Evolutionary conservation across 2,329 filamentous ascomycete genomes (phyloP), one percentile per base, ranked within the genome.

Genomic region (Huntiella savannae): DNA sequence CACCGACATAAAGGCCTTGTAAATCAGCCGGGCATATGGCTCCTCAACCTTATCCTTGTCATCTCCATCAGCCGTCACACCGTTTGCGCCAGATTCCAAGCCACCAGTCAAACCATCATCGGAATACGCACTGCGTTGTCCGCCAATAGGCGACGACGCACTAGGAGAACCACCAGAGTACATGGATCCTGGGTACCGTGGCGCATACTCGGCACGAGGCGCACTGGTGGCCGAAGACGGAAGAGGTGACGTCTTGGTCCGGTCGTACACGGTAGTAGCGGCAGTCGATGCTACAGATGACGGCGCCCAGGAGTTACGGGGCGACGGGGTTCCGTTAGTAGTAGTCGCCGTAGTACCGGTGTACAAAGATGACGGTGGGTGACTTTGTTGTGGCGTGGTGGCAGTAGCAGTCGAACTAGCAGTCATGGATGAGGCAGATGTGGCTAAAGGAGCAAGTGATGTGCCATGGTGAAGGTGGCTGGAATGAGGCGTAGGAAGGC

Each of bases 21-120:
- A 82, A 51, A 96, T 84, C 12, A 94, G 70, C 55, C 81, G 71
- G 0, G 88, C 86, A 57, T 96, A 96, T 1, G 85, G 81, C 49
- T 73, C 71, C 16, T 50, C 46, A 56, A 54, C 43, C 61, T 61
- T 6, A 50, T 53, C 19, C 33, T 45, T 37, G 17, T n/a, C 43
- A 28, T 52, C 15, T 46, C 42, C 17, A 19, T 45, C 8, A n/a
- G 28, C 55, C 53, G 42, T 28, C 22, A 5, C 16, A 13, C 7
- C 35, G 13, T 15, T 55, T 54, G 47, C 35, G 55, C 54, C 38
- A 49, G 33, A 33, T 33, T 33, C 47, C 42, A 49, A 13, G 51
- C 51, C 19, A 53, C 52, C 33, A 3, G 37, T 17, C 16, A 47
- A 15, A 17, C 37, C 8, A 36, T 47, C 36, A 49, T 49, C 42